Percentiles rank a stretch among this genome's conserved stretches.
phyloP scores from a whole-genome alignment of 2,329 filamentous ascomycete genomes.

The Fusarium acutatum region DNA sequence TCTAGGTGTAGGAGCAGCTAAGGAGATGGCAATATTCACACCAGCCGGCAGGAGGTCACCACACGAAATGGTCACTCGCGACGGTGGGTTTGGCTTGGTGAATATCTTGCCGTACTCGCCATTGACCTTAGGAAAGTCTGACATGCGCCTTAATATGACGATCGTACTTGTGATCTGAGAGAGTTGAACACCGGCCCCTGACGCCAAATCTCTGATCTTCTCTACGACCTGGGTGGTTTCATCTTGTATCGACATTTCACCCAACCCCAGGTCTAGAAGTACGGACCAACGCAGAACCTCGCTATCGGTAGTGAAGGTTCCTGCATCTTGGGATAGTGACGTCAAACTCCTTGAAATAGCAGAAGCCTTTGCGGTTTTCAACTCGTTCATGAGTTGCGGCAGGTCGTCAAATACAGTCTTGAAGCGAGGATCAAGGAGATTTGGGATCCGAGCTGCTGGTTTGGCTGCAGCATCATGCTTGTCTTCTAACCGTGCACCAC shows the following conservation, averaged over 20 bases:
- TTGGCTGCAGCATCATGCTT: constrained; percentile 43
- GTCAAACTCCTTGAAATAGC: neutral
- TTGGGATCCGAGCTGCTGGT: constrained; percentile 63
- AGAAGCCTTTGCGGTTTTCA: constrained; percentile 4
- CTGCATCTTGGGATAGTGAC: neutral
- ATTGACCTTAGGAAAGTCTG: constrained; percentile 81
- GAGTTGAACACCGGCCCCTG: constrained; percentile 40
- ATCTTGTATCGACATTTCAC: constrained; percentile 50
- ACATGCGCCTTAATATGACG: constrained; percentile 81
- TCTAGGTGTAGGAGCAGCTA: constrained; percentile 51
- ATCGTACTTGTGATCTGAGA: constrained; percentile 62
- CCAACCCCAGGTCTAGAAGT: constrained; percentile 37
- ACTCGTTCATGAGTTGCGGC: constrained; percentile 6
- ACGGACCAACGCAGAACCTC: constrained; percentile 52
- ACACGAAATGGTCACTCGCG: constrained; percentile 83
- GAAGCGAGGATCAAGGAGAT: constrained; percentile 72
- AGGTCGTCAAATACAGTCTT: constrained; percentile 50
- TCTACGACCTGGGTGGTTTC: constrained; percentile 60
- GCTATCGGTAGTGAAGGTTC: constrained; percentile 25
- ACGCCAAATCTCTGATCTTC: constrained; percentile 54
- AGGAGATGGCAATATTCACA: constrained; percentile 67
- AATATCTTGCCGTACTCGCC: constrained; percentile 79
- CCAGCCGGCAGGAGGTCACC: constrained; percentile 70
- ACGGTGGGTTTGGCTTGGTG: constrained; percentile 79
- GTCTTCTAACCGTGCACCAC: constrained; percentile 61